These are phyloP conservation scores for Zygoascus bituminiphila DNA, from an alignment of 805 yeast genomes.

Conservation along the genomic window DNA sequence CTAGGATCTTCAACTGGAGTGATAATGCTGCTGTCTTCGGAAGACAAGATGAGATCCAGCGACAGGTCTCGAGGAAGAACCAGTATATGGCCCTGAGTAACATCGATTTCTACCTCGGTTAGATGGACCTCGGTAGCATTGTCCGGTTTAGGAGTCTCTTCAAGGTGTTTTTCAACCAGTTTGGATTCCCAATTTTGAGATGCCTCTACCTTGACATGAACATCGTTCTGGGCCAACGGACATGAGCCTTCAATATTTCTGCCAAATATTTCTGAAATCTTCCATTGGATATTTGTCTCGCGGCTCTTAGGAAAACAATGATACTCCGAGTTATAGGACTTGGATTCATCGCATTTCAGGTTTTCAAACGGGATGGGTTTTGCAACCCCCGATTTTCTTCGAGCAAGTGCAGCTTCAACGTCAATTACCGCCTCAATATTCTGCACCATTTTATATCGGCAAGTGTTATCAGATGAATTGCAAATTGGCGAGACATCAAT, in stretches of 20 bases:
- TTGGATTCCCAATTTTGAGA: constrained; percentile 10
- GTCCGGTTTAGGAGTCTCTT: not conserved
- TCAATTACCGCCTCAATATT: constrained; percentile 66
- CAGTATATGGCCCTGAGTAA: constrained; percentile 17
- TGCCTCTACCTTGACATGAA: constrained; percentile 22
- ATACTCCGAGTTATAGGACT: constrained; percentile 46
- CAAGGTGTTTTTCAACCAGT: not conserved
- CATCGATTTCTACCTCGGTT: constrained; percentile 19
- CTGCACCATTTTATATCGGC: constrained; percentile 41
- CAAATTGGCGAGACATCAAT: constrained; percentile 65
- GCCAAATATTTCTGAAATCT: constrained; percentile 63
- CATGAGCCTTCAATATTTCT: constrained; percentile 51
- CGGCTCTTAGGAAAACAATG: constrained; percentile 75
- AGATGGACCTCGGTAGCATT: not conserved
- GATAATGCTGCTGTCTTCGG: constrained; percentile 41
- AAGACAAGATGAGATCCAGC: constrained; percentile 24
- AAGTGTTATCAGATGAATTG: constrained; percentile 20
- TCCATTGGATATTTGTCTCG: constrained; percentile 38
- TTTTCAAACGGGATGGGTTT: constrained; percentile 63
- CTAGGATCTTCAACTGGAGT: constrained; percentile 45
- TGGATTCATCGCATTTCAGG: constrained; percentile 65
- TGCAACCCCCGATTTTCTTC: constrained; percentile 63
- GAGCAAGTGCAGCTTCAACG: constrained; percentile 56
- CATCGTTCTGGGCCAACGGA: constrained; percentile 39
- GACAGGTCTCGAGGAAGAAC: not conserved